Percentiles rank a stretch among this genome's conserved stretches.
Evolutionary conservation across 2,329 filamentous ascomycete species (phyloP).

Genomic region (Venturia nashicola): DNA sequence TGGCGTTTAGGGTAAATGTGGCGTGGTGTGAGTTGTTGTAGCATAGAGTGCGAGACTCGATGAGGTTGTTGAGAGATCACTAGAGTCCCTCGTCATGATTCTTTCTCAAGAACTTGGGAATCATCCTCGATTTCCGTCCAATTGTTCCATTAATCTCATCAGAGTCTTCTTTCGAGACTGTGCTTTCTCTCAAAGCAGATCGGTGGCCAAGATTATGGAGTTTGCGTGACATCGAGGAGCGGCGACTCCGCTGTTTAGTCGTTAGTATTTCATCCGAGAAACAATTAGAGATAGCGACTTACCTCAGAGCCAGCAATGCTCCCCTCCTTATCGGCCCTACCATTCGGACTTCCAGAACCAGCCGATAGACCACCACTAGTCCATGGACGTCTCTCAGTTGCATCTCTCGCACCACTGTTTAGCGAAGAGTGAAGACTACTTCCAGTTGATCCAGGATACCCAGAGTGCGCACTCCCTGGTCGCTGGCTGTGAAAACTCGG

Average conservation of each 20-base stretch:
- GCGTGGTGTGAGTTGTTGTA: neutral
- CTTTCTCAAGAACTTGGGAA: neutral
- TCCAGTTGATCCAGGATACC: neutral
- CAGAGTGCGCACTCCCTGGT: neutral
- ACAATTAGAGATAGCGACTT: neutral
- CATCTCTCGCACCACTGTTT: neutral
- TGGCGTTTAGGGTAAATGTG: neutral
- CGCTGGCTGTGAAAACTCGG: neutral
- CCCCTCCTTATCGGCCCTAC: neutral
- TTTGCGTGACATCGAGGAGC: neutral
- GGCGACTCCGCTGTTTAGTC: neutral
- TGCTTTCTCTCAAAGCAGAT: neutral
- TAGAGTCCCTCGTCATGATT: neutral
- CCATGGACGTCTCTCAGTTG: neutral
- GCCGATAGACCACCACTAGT: neutral
- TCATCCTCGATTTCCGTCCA: neutral
- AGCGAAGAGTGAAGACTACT: neutral
- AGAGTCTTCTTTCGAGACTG: neutral
- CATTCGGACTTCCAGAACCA: neutral
- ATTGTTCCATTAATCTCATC: neutral
- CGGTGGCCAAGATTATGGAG: neutral
- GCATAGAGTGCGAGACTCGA: neutral
- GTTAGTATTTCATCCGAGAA: neutral
- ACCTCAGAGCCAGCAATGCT: conserved; percentile 1
- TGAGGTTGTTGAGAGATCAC: neutral